Evolutionary conservation across 148 eudicot genomes (phyloP).

Genomic region (Pouteria glomerata): DNA sequence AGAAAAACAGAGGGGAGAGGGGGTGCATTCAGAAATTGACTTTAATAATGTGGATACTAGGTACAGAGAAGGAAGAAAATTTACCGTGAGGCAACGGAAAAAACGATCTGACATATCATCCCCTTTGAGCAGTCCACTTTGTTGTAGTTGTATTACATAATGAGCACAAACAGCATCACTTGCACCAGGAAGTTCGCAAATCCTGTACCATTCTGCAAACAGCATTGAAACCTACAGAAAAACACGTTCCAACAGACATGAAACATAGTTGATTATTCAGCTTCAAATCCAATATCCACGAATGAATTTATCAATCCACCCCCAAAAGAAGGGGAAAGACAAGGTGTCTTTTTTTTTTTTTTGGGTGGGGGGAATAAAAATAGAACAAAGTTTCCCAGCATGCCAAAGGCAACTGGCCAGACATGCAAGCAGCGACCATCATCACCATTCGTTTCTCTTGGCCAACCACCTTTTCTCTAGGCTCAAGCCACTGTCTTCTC

Average conservation of each 20-base stretch:
- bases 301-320: background rate
- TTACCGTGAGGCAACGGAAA: conserved; percentile 74
- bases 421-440: too few species aligned
- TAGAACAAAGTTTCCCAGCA: too few species aligned
- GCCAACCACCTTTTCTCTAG: too few species aligned
- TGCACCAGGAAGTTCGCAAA: conserved; percentile 68
- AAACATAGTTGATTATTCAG: background rate
- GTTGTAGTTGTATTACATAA: conserved; percentile 56
- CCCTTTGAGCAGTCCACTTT: conserved; percentile 76
- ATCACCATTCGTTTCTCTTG: too few species aligned
- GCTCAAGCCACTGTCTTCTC: too few species aligned
- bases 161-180: conserved; percentile 57
- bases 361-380: too few species aligned
- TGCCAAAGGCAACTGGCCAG: too few species aligned
- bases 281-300: background rate
- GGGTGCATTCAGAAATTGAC: conserved; percentile 3
- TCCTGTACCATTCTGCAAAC: conserved; percentile 76
- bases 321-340: background rate
- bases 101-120: conserved; percentile 78
- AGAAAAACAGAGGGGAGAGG: background rate
- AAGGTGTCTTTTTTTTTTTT: too few species aligned
- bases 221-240: conserved; percentile 53
- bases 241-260: conserved; percentile 3
- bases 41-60: background rate
- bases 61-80: background rate